Evolutionary conservation across 129 eudicot genomes (phyloP), one percentile per base, ranked within the genome.

Genomic region (Glebionis coronaria): DNA sequence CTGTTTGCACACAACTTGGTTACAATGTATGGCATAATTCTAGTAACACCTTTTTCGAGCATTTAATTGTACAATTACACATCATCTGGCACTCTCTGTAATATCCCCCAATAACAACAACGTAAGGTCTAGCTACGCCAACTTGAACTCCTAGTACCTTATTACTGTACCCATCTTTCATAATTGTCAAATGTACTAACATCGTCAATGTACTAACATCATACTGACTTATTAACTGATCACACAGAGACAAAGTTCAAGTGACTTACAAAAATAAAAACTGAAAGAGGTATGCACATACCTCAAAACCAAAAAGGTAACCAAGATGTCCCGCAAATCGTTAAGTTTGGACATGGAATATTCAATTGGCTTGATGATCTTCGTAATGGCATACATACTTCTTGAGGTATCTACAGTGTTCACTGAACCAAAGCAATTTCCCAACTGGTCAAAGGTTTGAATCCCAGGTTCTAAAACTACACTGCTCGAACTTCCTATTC

Each of bases 221-320:
- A 13, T 61, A 46, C n/a, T 13, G 47, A 49, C 4, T 50, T 65
- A 9, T 50, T 15, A 10, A 49, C 18, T 29, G 53, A 51, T 28
- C 28, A 29, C 35, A 29, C 5, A 16, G 12, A 66, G 28, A 67
- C 15, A 11, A 11, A 23, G 16, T 44, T 8, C 44, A 40, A 9
- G 57, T 5, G 49, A 15, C 9, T 23, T 53, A 63, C 44, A 21
- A n/a, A n/a, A 45, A 8, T 12, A 0, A 15, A 35, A 19, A 35
- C 6, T 35, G 29, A 49, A 25, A 57, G 54, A 58, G 21, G 31
- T 21, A n/a, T 52, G 78, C 63, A 78, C 97, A 65, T 62, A 93
- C 98, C 98, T 88, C 81, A 73, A 45, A 28, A 87, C 98, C 73
- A 68, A 63, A 73, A 93, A 93, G 69, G 90, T 83, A 10, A 93